These are phyloP conservation scores for Immersiella caudata DNA, from an alignment of 495 filamentous ascomycete species.

Conservation along the genomic window DNA sequence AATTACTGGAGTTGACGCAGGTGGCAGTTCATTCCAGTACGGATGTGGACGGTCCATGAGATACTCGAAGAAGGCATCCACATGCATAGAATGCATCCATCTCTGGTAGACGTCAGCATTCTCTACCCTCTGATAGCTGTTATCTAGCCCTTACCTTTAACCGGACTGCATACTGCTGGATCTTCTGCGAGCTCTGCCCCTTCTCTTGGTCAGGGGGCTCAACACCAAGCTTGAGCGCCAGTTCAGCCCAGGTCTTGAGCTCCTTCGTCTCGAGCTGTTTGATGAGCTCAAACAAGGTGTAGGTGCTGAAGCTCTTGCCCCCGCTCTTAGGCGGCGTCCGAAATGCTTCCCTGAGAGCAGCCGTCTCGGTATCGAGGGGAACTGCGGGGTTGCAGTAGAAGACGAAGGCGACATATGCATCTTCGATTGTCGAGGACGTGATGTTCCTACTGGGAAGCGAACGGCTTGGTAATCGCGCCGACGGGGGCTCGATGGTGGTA, in stretches of 20 bases:
- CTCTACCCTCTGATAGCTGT: background rate
- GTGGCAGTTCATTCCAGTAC: slow-evolving; percentile 85
- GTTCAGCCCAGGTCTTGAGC: slow-evolving; percentile 93
- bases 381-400: slow-evolving; percentile 88
- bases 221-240: slow-evolving; percentile 87
- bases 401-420: slow-evolving; percentile 86
- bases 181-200: slow-evolving; percentile 93
- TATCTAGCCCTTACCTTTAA: slow-evolving; percentile 69
- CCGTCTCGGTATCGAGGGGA: slow-evolving; percentile 68
- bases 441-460: slow-evolving; percentile 71
- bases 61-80: slow-evolving; percentile 96
- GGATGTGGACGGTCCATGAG: slow-evolving; percentile 75
- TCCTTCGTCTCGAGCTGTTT: slow-evolving; percentile 80
- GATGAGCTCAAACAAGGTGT: slow-evolving; percentile 79
- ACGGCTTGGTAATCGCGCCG: slow-evolving; percentile 22
- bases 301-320: slow-evolving; percentile 88
- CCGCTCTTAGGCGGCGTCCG: slow-evolving; percentile 86
- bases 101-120: slow-evolving; percentile 53
- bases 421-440: slow-evolving; percentile 74
- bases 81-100: slow-evolving; percentile 98
- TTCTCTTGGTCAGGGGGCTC: slow-evolving; percentile 83
- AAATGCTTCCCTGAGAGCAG: slow-evolving; percentile 78
- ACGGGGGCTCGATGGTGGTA: slow-evolving; percentile 16
- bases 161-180: slow-evolving; percentile 95
- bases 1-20: slow-evolving; percentile 58